phyloP scores from a whole-genome alignment of 345 rosid genomes.

The Citrus maxima region DNA sequence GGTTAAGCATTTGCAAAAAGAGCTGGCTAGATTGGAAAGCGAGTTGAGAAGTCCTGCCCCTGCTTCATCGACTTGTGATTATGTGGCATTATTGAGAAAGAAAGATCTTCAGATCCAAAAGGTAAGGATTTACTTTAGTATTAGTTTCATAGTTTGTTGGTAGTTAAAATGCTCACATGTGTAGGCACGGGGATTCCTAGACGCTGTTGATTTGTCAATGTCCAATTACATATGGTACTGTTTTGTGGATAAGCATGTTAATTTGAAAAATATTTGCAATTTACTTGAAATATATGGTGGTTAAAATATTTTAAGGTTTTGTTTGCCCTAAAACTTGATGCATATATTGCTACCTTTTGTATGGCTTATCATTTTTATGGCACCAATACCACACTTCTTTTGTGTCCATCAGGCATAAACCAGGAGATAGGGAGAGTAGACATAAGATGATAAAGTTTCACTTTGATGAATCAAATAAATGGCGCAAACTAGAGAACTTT shows the following conservation, averaged over 20 bases:
- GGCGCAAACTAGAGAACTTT: not conserved
- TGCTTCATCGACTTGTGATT: slow-evolving; percentile 53
- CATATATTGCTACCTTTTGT: not conserved
- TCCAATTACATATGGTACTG: not conserved
- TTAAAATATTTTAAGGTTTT: not conserved
- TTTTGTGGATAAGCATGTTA: not conserved
- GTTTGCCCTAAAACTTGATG: not conserved
- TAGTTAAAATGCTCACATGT: not conserved
- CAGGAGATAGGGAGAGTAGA: not conserved
- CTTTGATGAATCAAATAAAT: not conserved
- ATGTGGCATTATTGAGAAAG: slow-evolving; percentile 64
- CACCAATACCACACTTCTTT: not conserved
- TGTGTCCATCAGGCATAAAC: not conserved
- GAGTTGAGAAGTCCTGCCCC: slow-evolving; percentile 78
- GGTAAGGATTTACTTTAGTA: slow-evolving; percentile 40
- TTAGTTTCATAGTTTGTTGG: not conserved
- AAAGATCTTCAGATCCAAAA: slow-evolving; percentile 90
- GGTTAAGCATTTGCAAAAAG: slow-evolving; percentile 92
- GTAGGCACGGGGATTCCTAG: not conserved
- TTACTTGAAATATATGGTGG: not conserved
- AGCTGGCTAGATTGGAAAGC: slow-evolving; percentile 87
- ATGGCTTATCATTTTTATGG: not conserved
- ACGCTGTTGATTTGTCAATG: not conserved
- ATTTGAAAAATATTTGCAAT: not conserved
- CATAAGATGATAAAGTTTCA: not conserved